Conservation (phyloP, 345 rosid genomes). For the Hevea brasiliensis region DNA sequence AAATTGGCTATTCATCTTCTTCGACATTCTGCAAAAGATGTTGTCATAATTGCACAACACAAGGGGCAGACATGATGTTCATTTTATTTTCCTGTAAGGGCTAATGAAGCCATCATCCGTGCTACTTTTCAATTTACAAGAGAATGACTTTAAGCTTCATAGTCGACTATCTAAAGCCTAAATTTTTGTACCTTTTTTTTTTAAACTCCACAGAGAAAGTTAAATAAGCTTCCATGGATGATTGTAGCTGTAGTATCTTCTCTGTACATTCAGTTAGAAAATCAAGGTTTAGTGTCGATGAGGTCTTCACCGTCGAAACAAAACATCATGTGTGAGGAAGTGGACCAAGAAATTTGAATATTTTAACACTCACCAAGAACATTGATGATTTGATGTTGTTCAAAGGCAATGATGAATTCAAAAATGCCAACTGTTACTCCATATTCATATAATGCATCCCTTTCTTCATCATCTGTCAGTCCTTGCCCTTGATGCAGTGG, state of each 20-base stretch:
- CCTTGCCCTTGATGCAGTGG: slow-evolving; percentile 33
- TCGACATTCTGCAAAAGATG: too few species aligned
- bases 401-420: slow-evolving; percentile 4
- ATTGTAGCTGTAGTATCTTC: slow-evolving; percentile 6
- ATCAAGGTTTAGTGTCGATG: neutral
- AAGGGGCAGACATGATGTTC: too few species aligned
- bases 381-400: neutral
- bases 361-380: slow-evolving; percentile 21
- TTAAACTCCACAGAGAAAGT: slow-evolving; percentile 1
- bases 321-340: neutral
- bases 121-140: neutral
- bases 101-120: neutral
- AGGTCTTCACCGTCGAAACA: slow-evolving; percentile 7
- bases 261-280: slow-evolving; percentile 28
- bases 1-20: too few species aligned
- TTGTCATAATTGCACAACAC: too few species aligned
- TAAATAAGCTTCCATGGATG: neutral
- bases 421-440: neutral
- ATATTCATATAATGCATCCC: neutral
- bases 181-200: too few species aligned
- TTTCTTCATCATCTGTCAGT: slow-evolving; percentile 48
- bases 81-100: too few species aligned
- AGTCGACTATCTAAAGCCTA: neutral
- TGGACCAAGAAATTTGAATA: neutral
- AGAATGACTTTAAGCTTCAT: neutral